Evolutionary conservation across 257 asterid genomes (phyloP).

Genomic region (Nicotiana benthamiana): DNA sequence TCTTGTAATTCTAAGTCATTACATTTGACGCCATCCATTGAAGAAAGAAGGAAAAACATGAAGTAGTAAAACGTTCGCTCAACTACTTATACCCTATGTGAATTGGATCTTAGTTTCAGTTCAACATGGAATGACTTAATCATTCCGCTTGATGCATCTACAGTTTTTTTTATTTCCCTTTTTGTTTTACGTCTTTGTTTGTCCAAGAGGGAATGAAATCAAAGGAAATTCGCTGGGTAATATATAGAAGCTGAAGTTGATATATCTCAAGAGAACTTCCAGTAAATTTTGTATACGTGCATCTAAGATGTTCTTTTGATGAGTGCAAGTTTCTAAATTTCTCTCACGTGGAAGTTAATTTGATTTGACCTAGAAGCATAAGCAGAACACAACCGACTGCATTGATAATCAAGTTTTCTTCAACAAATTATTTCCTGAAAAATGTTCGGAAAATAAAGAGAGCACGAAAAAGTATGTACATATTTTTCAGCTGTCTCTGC

Average conservation of each 20-base stretch:
- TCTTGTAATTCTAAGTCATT: not conserved
- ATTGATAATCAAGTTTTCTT: not conserved
- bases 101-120: not conserved
- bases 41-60: not conserved
- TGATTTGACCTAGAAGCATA: not conserved
- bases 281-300: not conserved
- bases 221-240: not conserved
- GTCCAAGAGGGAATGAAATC: not conserved
- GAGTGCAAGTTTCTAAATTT: not conserved
- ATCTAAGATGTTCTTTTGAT: not conserved
- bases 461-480: not conserved
- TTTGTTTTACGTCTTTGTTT: not conserved
- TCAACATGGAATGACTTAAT: not conserved
- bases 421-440: not conserved
- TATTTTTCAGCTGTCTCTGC: not conserved
- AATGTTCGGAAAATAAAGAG: not conserved
- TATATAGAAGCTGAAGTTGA: not conserved
- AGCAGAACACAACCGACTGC: not conserved
- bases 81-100: not conserved
- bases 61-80: conserved; percentile 2
- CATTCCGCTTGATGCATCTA: not conserved
- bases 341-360: not conserved
- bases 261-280: not conserved
- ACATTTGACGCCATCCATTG: conserved; percentile 1
- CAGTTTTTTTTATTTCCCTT: not conserved